These are phyloP conservation scores for Elaeis guineensis DNA, from an alignment of 176 grass and related monocot genomes.

Conservation along the genomic window DNA sequence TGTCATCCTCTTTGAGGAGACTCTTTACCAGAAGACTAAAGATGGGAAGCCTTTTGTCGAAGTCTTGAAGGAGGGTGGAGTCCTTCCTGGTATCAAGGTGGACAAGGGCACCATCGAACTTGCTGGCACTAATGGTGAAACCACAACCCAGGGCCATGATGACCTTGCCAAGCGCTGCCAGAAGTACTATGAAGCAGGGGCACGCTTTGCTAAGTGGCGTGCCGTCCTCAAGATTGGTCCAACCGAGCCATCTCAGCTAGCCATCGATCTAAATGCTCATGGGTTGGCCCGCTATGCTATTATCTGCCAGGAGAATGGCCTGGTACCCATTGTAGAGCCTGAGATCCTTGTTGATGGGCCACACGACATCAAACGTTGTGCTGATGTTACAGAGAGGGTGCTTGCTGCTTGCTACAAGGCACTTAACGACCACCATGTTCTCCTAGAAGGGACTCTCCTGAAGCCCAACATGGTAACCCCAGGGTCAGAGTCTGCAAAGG, in stretches of 20 bases:
- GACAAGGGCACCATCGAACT: conserved; percentile 11
- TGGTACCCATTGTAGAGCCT: conserved; percentile 3
- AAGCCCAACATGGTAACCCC: conserved; percentile 8
- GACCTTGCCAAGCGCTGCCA: neutral
- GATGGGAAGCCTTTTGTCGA: conserved; percentile 8
- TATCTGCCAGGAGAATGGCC: conserved; percentile 10
- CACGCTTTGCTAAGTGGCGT: conserved; percentile 3
- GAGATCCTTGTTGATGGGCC: conserved; percentile 7
- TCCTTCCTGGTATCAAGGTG: conserved; percentile 8
- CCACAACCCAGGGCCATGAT: conserved; percentile 5
- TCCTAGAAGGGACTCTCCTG: neutral
- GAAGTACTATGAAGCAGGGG: neutral
- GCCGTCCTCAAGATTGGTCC: conserved; percentile 5
- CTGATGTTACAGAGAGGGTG: conserved; percentile 4
- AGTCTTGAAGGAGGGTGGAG: conserved; percentile 3
- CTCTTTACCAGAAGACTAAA: conserved; percentile 5
- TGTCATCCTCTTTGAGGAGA: conserved; percentile 12
- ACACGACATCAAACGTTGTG: neutral
- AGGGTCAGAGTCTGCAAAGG: conserved; percentile 2
- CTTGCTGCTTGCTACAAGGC: conserved; percentile 7
- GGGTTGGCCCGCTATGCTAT: conserved; percentile 11
- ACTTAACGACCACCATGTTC: conserved; percentile 5
- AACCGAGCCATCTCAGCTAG: neutral
- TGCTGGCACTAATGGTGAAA: conserved; percentile 7
- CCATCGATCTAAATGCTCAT: conserved; percentile 5